Conservation (phyloP, 2,329 filamentous ascomycete genomes). For the Fusarium setosum region DNA sequence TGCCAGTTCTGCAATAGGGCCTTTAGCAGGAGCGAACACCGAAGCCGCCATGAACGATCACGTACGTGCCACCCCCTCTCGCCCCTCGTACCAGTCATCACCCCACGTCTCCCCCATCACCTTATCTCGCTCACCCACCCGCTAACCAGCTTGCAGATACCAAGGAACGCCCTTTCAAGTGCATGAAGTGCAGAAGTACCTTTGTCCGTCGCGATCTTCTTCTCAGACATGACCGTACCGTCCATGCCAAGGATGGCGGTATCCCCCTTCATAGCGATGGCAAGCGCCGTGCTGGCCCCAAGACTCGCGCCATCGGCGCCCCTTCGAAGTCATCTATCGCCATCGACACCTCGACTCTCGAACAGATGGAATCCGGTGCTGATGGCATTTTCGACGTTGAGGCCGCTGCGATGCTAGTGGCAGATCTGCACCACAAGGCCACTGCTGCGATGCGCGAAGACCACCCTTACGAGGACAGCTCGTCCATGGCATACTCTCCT, state of each 20-base stretch:
- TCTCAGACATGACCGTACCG: slow-evolving; percentile 95
- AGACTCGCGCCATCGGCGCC: slow-evolving; percentile 70
- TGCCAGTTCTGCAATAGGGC: slow-evolving; percentile 98
- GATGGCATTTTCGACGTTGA: slow-evolving; percentile 96
- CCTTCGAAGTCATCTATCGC: slow-evolving; percentile 82
- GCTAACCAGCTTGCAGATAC: slow-evolving; percentile 74
- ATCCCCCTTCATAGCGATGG: slow-evolving; percentile 93
- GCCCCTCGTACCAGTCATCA: slow-evolving; percentile 16
- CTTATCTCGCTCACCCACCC: slow-evolving; percentile 6
- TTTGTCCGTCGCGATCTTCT: slow-evolving; percentile 98
- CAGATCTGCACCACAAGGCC: slow-evolving; percentile 96
- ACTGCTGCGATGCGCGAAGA: slow-evolving; percentile 75
- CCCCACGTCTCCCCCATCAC: slow-evolving; percentile 13
- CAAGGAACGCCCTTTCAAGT: slow-evolving; percentile 99
- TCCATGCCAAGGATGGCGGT: slow-evolving; percentile 97
- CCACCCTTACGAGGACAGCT: slow-evolving; percentile 66
- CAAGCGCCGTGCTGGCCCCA: slow-evolving; percentile 82
- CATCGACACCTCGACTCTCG: slow-evolving; percentile 86
- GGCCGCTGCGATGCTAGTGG: slow-evolving; percentile 98
- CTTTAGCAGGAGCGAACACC: slow-evolving; percentile 96
- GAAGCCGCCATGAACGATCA: slow-evolving; percentile 95
- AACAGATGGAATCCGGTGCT: slow-evolving; percentile 91
- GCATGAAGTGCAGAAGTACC: slow-evolving; percentile 96
- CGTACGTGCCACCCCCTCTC: slow-evolving; percentile 74
- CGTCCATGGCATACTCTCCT: slow-evolving; percentile 78